A percentile compares a stretch with the other conserved stretches of the same genome.
Conservation (phyloP, 345 rosid genomes). For the Kernera saxatilis region DNA sequence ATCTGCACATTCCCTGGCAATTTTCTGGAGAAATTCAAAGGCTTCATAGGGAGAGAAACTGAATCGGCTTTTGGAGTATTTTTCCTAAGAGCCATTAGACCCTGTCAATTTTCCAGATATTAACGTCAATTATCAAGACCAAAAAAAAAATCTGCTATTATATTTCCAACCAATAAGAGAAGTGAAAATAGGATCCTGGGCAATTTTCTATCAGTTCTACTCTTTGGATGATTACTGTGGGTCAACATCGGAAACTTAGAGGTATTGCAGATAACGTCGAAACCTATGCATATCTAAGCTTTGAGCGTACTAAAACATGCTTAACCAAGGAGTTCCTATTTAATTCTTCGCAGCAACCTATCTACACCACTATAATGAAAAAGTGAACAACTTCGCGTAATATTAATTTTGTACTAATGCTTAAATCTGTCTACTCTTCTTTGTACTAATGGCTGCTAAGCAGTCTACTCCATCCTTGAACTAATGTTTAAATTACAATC, state of each 20-base stretch:
- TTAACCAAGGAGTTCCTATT: not conserved
- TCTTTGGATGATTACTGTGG: not conserved
- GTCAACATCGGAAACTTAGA: not conserved
- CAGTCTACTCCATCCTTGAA: not conserved
- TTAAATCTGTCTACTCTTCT: not conserved
- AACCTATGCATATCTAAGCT: constrained; percentile 1
- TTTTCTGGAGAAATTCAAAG: constrained; percentile 54
- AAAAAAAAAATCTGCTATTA: not conserved
- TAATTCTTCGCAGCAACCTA: not conserved
- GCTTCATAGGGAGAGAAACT: constrained; percentile 53
- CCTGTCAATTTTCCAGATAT: constrained; percentile 24
- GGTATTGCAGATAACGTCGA: not conserved
- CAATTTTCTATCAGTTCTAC: not conserved
- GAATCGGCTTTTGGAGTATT: constrained; percentile 48
- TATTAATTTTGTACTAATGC: not conserved
- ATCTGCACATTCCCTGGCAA: constrained; percentile 47
- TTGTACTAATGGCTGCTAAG: not conserved
- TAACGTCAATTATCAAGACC: not conserved
- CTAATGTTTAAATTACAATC: not conserved
- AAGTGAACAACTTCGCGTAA: not conserved
- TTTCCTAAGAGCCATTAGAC: constrained; percentile 67
- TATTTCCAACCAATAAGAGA: not conserved
- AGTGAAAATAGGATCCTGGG: not conserved
- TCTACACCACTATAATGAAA: not conserved
- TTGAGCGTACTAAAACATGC: not conserved